Evolutionary conservation across 306 rosid genomes (phyloP), one percentile per base, ranked within the genome.

Genomic region (Vachellia collinsii): DNA sequence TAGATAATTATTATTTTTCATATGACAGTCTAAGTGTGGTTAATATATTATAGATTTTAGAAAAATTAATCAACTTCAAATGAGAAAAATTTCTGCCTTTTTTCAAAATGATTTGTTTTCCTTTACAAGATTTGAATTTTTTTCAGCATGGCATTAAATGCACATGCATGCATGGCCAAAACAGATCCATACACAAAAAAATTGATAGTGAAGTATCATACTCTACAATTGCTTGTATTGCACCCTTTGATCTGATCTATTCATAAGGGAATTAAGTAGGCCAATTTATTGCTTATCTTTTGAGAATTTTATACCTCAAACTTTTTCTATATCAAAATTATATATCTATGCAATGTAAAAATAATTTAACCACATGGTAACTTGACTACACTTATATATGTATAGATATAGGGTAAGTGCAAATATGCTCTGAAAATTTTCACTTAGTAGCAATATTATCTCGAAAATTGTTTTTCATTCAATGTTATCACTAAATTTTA

Each of bases 141-240:
- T 1, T n/a, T 0, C 19, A 20, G n/a, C 61, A 51, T 72, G 72
- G 38, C 80, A 79, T 71, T 80, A 43, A 77, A 80, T 10, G 51
- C 70, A 76, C 77, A 79, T 63, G 59, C 48, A 8, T 70, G 19
- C 75, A 64, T 79, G 82, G 80, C 61, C 39, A 29, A 77, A 59
- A 72, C 29, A 72, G 43, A 76, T 67, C 47, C 25, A 48, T 48
- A 69, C 78, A 16, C 75, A 72, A 68, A 37, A 41, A 3, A 50
- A 29, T 23, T 80, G 81, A 86, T 34, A 83, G 81, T 42, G 89
- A 83, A 82, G 51, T 47, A 72, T 76, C 86, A 37, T 71, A 54
- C 44, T 65, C n/a, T 79, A 43, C 70, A 81, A 51, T 69, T 54
- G 72, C 54, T 77, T 72, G 20, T 37, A 17, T 75, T 74, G 13